Evolutionary conservation across 2,329 filamentous ascomycete species (phyloP).

Genomic region (Arthrinium phaeospermum): DNA sequence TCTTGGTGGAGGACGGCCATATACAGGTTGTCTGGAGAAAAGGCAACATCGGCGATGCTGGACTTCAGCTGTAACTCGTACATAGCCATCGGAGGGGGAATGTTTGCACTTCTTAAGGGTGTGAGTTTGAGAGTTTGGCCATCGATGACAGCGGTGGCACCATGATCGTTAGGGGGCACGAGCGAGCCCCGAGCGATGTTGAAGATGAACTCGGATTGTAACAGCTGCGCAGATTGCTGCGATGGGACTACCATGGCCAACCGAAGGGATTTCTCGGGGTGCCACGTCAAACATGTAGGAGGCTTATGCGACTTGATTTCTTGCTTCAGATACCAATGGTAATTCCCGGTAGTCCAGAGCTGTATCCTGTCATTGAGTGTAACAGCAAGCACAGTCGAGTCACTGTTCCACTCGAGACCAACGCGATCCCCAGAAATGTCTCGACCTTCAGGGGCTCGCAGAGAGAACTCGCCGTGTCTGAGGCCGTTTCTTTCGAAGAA

Average conservation of each 20-base stretch:
- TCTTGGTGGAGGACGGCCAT: constrained; percentile 75
- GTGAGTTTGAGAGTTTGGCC: constrained; percentile 82
- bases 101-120: constrained; percentile 80
- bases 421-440: constrained; percentile 63
- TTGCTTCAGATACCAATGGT: constrained; percentile 97
- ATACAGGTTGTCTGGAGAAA: constrained; percentile 67
- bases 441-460: constrained; percentile 69
- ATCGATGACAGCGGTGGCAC: constrained; percentile 83
- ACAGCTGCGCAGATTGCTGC: constrained; percentile 49
- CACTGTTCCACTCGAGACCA: constrained; percentile 82
- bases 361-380: constrained; percentile 77
- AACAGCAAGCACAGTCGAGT: constrained; percentile 91
- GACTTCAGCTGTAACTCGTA: constrained; percentile 70
- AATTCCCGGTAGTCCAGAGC: constrained; percentile 96
- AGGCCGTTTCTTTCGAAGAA: constrained; percentile 99
- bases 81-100: constrained; percentile 92
- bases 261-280: constrained; percentile 81
- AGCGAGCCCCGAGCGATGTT: constrained; percentile 72
- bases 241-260: constrained; percentile 59
- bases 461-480: constrained; percentile 90
- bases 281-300: constrained; percentile 66
- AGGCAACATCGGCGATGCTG: constrained; percentile 75
- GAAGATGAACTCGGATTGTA: constrained; percentile 72
- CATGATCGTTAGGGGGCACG: constrained; percentile 74
- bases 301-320: constrained; percentile 63